Conservation (phyloP, 495 filamentous ascomycete genomes). For the Evernia prunastri region DNA sequence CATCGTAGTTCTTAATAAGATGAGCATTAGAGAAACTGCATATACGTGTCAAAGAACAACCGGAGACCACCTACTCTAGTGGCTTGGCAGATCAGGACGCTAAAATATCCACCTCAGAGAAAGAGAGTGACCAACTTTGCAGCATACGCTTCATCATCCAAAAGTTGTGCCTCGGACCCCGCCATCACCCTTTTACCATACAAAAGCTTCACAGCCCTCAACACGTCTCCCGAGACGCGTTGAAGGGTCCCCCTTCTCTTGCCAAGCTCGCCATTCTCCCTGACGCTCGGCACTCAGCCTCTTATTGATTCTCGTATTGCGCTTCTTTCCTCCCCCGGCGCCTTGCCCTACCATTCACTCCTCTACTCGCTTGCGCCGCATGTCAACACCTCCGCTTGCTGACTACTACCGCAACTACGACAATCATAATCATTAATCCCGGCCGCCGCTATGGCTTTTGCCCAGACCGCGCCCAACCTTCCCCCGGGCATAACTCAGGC, state of each 20-base stretch:
- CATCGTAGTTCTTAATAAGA: no score
- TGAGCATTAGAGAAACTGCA: not conserved
- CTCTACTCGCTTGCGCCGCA: slow-evolving; percentile 23
- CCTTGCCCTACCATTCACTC: slow-evolving; percentile 18
- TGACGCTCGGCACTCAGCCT: not conserved
- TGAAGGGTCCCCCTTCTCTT: slow-evolving; percentile 16
- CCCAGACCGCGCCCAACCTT: slow-evolving; percentile 61
- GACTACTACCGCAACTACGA: slow-evolving; percentile 14
- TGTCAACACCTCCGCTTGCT: slow-evolving; percentile 13
- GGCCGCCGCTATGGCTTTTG: slow-evolving; percentile 58
- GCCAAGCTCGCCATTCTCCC: slow-evolving; percentile 1
- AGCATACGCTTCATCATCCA: slow-evolving; percentile 18
- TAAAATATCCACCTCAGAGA: slow-evolving; percentile 5
- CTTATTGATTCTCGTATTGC: slow-evolving; percentile 8
- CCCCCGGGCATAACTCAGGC: slow-evolving; percentile 56
- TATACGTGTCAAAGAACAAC: not conserved
- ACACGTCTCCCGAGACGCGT: slow-evolving; percentile 26
- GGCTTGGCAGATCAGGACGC: not conserved
- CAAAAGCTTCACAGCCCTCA: slow-evolving; percentile 22
- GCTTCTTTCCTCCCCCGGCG: slow-evolving; percentile 10
- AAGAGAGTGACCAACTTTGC: slow-evolving; percentile 7
- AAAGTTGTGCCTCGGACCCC: slow-evolving; percentile 15
- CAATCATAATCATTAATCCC: slow-evolving; percentile 6
- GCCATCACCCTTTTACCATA: slow-evolving; percentile 19
- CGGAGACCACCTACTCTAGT: not conserved